Percentiles rank a stretch among this genome's conserved stretches.
These are phyloP conservation scores for Panicum hallii DNA, from an alignment of 202 grass and related monocot genomes.

Conservation along the genomic window DNA sequence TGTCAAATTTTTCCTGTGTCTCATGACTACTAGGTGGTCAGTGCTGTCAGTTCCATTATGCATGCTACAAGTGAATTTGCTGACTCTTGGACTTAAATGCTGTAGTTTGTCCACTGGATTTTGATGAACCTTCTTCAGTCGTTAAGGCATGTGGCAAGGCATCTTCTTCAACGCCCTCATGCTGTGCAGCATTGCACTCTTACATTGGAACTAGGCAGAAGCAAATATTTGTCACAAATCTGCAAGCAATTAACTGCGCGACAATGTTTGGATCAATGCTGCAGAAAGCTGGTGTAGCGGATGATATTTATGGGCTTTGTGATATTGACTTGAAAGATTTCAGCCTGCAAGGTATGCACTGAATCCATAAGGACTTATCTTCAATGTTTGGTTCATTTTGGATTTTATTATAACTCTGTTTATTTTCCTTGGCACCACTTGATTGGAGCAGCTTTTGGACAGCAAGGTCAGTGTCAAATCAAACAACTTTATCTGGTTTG, in stretches of 20 bases:
- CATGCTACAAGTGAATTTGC: constrained; percentile 14
- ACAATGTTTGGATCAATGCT: constrained; percentile 95
- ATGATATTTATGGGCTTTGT: constrained; percentile 81
- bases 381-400: constrained; percentile 38
- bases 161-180: constrained; percentile 59
- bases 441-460: constrained; percentile 79
- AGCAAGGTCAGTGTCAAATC: constrained; percentile 77
- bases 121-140: constrained; percentile 78
- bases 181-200: constrained; percentile 70
- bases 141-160: constrained; percentile 74
- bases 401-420: constrained; percentile 48
- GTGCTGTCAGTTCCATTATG: constrained; percentile 30
- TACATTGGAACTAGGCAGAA: constrained; percentile 86
- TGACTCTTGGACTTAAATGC: constrained; percentile 43
- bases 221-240: constrained; percentile 95
- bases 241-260: constrained; percentile 98
- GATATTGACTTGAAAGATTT: constrained; percentile 95
- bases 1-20: not conserved
- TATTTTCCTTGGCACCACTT: constrained; percentile 35
- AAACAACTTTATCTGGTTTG: constrained; percentile 28
- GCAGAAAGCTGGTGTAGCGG: constrained; percentile 77
- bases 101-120: constrained; percentile 90
- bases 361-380: constrained; percentile 34
- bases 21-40: not conserved
- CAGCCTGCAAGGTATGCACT: constrained; percentile 86